Percentiles rank a stretch among this genome's conserved stretches.
phyloP scores from a whole-genome alignment of 306 rosid species.

The Cucurbita maxima region DNA sequence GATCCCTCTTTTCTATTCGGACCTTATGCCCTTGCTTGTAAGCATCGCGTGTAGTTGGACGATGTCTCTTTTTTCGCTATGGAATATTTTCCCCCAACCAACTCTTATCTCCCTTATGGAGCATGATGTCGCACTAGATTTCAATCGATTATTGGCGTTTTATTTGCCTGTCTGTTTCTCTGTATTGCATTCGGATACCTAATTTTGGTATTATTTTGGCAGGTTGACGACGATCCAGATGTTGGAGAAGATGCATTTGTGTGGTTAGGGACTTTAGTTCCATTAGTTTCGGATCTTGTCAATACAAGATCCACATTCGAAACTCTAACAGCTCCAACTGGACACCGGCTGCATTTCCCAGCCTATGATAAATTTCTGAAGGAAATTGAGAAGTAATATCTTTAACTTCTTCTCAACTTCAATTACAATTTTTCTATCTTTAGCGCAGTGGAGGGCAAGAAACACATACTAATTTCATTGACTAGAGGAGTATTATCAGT shows the following conservation, averaged over 20 bases:
- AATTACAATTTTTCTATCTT: neutral
- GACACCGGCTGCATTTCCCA: slow-evolving; percentile 68
- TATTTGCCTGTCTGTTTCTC: neutral
- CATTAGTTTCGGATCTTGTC: slow-evolving; percentile 54
- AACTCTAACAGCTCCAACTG: slow-evolving; percentile 61
- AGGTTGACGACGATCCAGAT: slow-evolving; percentile 46
- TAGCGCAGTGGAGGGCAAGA: neutral
- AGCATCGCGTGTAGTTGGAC: slow-evolving; percentile 8
- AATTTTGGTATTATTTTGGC: neutral
- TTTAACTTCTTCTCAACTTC: neutral
- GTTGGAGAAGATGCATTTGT: slow-evolving; percentile 90
- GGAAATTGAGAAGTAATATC: slow-evolving; percentile 54
- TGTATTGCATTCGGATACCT: neutral
- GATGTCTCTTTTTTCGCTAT: neutral
- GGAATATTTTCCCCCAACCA: neutral
- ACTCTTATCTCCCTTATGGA: neutral
- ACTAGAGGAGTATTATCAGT: neutral
- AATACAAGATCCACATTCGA: slow-evolving; percentile 76
- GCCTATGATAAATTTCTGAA: slow-evolving; percentile 58
- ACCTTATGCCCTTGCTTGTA: slow-evolving; percentile 86
- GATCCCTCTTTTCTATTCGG: slow-evolving; percentile 75
- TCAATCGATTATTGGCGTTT: neutral
- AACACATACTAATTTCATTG: neutral
- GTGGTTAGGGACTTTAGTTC: slow-evolving; percentile 70
- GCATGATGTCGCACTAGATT: neutral